Evolutionary conservation across 805 yeast genomes (phyloP), one percentile per base, ranked within the genome.

Genomic region (Torulaspora maleeae): DNA sequence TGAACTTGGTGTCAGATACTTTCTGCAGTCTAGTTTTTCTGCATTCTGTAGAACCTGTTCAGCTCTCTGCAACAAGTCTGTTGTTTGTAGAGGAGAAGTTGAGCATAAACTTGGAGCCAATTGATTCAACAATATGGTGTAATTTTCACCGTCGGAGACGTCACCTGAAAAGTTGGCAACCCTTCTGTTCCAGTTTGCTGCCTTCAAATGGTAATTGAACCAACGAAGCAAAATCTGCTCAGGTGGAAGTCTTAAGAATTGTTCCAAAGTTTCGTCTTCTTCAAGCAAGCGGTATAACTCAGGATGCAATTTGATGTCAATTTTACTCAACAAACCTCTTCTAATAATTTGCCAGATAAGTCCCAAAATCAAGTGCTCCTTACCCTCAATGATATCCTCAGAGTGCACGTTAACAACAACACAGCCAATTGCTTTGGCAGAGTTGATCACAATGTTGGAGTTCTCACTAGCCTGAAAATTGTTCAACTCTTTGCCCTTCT

Each of bases 361-460:
- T 45, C 98, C 98, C 53, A 91, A 70, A 47, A 90, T 85, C 64
- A 90, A 77, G 67, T 90, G 96, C 62, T 88, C 95, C 58, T 86
- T 90, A 57, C 97, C 97, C 60, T 89, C 97, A 51, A 87, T 83
- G 43, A 90, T 86, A 65, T 89, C 96, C 64, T 89, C 96, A 12
- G 97, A 86, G 58, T 91, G 98, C 41, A 93, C 98, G 63, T 93
- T 93, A 41, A 93, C 98, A 40, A 93, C 98, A 47, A 93, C 86
- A 75, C 97, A 91, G 16, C 99, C 99, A 69, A 93, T 93, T 43
- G 98, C 99, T 71, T 93, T 93, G 25, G 99, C 99, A 2, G 99
- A 93, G 68, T 93, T 93, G 69, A 93, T 87, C 30, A 93, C 98
- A 54, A 93, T 90, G 70, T 93, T 93, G 43, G 98, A 96, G 69